phyloP scores from a whole-genome alignment of 805 yeast species.

The Candida fluviatilis region DNA sequence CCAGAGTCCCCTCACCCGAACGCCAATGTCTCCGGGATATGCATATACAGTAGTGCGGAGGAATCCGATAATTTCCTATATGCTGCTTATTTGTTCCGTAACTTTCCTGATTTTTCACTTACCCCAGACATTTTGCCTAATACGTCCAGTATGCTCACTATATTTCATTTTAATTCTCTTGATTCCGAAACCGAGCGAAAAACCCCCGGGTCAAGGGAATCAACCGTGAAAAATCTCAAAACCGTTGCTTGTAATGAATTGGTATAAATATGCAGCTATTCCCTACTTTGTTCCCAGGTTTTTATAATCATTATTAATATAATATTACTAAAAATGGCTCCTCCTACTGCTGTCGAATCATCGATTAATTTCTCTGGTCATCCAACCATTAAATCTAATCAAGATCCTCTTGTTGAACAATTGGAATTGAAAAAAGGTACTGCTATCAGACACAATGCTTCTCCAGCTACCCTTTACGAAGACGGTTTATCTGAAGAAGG shows the following conservation, averaged over 20 bases:
- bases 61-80: not conserved
- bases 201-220: too few species aligned
- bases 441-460: constrained; percentile 81
- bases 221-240: not conserved
- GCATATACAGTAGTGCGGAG: not conserved
- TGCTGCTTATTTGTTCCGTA: not conserved
- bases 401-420: constrained; percentile 40
- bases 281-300: not conserved
- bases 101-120: not conserved
- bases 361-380: constrained; percentile 37
- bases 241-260: not conserved
- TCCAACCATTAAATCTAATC: constrained; percentile 34
- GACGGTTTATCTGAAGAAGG: constrained; percentile 89
- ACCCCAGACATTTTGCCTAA: constrained; percentile 2
- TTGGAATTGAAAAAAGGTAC: constrained; percentile 56
- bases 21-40: not conserved
- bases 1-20: not conserved
- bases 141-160: not conserved
- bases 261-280: constrained; percentile 1
- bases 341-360: constrained; percentile 44
- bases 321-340: constrained; percentile 25
- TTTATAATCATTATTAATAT: not conserved
- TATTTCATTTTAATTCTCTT: not conserved
- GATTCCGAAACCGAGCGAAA: constrained; percentile 1
- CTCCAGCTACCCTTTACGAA: constrained; percentile 89